Percentiles rank a stretch among this genome's conserved stretches.
Evolutionary conservation across 371 early-diverging fungal species (phyloP).

Genomic region (Mortierella sp.): DNA sequence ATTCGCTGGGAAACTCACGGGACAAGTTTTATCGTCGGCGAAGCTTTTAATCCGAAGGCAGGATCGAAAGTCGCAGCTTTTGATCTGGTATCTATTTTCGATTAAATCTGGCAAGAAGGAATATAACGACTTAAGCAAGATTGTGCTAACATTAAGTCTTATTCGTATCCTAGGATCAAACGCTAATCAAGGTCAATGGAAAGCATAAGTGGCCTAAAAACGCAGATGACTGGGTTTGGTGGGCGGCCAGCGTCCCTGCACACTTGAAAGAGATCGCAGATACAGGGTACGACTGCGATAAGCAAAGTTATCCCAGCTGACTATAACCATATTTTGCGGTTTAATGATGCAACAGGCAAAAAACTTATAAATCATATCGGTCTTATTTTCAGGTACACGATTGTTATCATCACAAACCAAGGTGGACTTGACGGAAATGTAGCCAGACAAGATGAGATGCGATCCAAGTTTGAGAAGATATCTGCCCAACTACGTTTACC

Average conservation of each 20-base stretch:
- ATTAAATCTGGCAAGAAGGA: neutral
- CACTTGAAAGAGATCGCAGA: slow-evolving; percentile 66
- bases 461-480: slow-evolving; percentile 64
- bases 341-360: neutral
- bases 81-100: slow-evolving; percentile 72
- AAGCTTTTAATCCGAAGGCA: slow-evolving; percentile 37
- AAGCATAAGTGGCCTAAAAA: slow-evolving; percentile 74
- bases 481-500: slow-evolving; percentile 62
- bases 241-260: slow-evolving; percentile 65
- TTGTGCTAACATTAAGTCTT: neutral
- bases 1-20: slow-evolving; percentile 41
- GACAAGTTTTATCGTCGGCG: slow-evolving; percentile 49
- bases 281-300: slow-evolving; percentile 64
- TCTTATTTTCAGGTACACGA: slow-evolving; percentile 63
- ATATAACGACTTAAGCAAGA: neutral
- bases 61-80: slow-evolving; percentile 80
- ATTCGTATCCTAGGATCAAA: slow-evolving; percentile 68
- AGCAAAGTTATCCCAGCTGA: neutral
- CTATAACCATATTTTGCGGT: neutral
- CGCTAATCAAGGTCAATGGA: slow-evolving; percentile 77
- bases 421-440: slow-evolving; percentile 67
- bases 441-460: slow-evolving; percentile 61
- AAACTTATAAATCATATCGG: neutral
- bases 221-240: slow-evolving; percentile 86
- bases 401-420: slow-evolving; percentile 86